phyloP scores from a whole-genome alignment of 768 basidiomycete species.

The Nidula microcarpa region DNA sequence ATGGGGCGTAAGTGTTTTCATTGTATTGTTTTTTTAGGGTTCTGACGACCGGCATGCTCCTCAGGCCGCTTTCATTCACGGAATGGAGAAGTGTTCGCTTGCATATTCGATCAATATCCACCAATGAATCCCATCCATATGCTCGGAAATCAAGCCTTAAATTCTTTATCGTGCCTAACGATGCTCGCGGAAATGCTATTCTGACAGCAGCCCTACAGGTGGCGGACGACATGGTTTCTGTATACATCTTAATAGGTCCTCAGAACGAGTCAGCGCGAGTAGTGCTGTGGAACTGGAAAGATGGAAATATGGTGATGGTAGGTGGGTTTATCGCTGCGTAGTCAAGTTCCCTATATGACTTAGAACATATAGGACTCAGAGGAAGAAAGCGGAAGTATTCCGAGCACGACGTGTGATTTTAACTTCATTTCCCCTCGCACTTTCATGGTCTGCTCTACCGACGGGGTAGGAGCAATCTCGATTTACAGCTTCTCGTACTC shows the following conservation, averaged over 20 bases:
- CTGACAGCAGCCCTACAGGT: neutral
- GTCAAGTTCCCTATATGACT: neutral
- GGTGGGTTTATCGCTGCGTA: constrained; percentile 7
- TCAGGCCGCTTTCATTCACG: neutral
- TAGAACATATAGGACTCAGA: neutral
- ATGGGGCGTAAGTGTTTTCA: neutral
- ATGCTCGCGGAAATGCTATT: neutral
- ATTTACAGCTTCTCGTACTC: neutral
- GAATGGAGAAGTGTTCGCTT: neutral
- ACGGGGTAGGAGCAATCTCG: neutral
- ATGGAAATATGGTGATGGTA: constrained; percentile 35
- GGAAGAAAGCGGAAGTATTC: neutral
- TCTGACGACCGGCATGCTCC: neutral
- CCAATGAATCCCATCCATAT: neutral
- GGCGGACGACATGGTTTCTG: neutral
- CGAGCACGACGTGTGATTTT: neutral
- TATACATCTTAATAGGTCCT: constrained; percentile 9
- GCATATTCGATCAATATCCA: neutral
- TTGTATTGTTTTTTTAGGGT: neutral
- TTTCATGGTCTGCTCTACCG: neutral
- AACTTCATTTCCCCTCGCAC: neutral
- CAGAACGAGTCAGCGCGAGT: constrained; percentile 20
- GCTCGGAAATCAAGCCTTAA: neutral
- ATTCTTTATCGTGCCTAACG: neutral
- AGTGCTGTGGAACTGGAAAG: constrained; percentile 50